Base-by-base conservation (phyloP, 1,284 basidiomycete species). In the Leccinum ponderosum region DNA sequence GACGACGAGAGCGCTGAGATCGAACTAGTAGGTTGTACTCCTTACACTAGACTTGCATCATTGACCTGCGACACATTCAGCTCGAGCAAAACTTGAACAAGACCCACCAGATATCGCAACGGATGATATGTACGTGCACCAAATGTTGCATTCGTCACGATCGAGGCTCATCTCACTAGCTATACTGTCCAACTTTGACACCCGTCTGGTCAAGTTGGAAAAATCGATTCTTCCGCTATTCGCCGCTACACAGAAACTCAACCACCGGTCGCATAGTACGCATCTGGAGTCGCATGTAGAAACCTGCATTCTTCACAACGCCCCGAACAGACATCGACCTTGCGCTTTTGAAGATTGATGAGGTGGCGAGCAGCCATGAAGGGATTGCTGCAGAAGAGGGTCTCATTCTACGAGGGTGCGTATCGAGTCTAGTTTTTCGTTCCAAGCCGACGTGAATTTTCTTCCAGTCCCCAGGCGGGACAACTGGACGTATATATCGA, bases 71-170 rank as follows among this genome's bases (percentile, higher is more conserved):
- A 1, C 11, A 12, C 47, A 37, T 50, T 44, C 58, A 92, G 91
- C 82, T 93, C 9, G 90, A 93, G 76, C 91, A 93, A 75, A 93
- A 93, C 72, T 79, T 93, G 53, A 87, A 90, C 73, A 93, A 93
- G 75, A 93, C 91, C 0, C 83, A 84, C 25, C 90, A 90, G 68
- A 90, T 91, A 61, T 92, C 90, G 1, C 87, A 90, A 68, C 80
- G 89, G 55, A 93, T 93, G 91, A 92, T 85, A 65, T 84, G 90
- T 92, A 76, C 61, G 88, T 76, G 15, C 33, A 51, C 22, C n/a
- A 5, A 27, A 37, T 12, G 15, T 27, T 29, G 17, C 25, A 20
- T 29, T 51, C 44, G 35, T 17, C 53, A 15, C 6, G 53, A 62
- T 56, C 27, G 31, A 51, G 11, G 27, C 59, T 62, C 9, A 72